phyloP scores from a whole-genome alignment of 2,329 filamentous ascomycete genomes.

The Tolypocladium tropicale region DNA sequence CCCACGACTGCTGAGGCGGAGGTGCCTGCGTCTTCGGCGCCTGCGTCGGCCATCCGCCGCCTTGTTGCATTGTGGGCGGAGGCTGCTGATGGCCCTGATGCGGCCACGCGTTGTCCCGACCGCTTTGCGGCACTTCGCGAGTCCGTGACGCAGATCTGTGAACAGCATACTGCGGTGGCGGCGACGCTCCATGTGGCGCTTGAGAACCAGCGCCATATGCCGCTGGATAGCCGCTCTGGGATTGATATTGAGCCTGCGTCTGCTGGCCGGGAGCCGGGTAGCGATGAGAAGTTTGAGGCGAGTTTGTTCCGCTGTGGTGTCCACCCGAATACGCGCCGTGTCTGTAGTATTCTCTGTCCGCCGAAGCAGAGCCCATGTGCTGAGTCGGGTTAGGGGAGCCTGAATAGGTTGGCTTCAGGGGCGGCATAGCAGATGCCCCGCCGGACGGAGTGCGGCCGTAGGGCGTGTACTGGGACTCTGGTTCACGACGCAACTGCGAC shows the following conservation, averaged over 20 bases:
- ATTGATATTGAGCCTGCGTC: slow-evolving; percentile 28
- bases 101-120: slow-evolving; percentile 26
- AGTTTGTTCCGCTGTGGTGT: slow-evolving; percentile 28
- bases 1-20: slow-evolving; percentile 22
- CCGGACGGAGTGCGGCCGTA: slow-evolving; percentile 26
- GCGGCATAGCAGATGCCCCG: slow-evolving; percentile 38
- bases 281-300: slow-evolving; percentile 36
- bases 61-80: slow-evolving; percentile 8
- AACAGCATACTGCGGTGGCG: slow-evolving; percentile 43
- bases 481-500: slow-evolving; percentile 36
- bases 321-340: slow-evolving; percentile 24
- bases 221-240: slow-evolving; percentile 32
- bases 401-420: slow-evolving; percentile 41
- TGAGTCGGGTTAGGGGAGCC: slow-evolving; percentile 39
- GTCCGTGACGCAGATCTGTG: slow-evolving; percentile 34
- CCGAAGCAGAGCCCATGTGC: slow-evolving; percentile 26
- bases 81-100: slow-evolving; percentile 15
- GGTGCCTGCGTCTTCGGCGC: slow-evolving; percentile 23
- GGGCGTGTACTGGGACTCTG: slow-evolving; percentile 35
- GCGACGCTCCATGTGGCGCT: slow-evolving; percentile 33
- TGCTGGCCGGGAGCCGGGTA: slow-evolving; percentile 31
- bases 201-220: slow-evolving; percentile 26
- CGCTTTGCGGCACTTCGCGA: slow-evolving; percentile 29
- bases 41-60: slow-evolving; percentile 18
- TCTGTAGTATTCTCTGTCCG: slow-evolving; percentile 40